Conservation (phyloP, 2,329 filamentous ascomycete genomes). For the Spiromastix sp. region DNA sequence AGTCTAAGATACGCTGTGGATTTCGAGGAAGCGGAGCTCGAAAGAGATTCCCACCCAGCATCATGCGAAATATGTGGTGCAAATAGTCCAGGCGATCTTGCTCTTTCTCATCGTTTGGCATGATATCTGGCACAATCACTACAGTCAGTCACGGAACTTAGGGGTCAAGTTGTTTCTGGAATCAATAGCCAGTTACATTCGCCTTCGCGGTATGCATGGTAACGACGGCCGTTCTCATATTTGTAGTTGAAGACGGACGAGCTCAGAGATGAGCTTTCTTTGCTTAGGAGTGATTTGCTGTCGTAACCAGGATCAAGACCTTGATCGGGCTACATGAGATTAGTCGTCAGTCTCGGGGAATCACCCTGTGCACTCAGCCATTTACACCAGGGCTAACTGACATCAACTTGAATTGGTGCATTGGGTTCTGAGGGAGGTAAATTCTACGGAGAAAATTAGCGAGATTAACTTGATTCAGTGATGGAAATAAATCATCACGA, state of each 20-base stretch:
- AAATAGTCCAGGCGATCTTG: not conserved
- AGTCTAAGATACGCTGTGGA: slow-evolving; percentile 4
- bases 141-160: too few species aligned
- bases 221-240: slow-evolving; percentile 15
- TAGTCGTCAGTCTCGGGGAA: too few species aligned
- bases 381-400: too few species aligned
- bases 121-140: too few species aligned
- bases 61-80: slow-evolving; percentile 4
- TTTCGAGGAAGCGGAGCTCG: slow-evolving; percentile 2
- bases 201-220: slow-evolving; percentile 12
- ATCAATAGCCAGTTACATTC: too few species aligned
- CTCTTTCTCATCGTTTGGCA: slow-evolving; percentile 1
- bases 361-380: too few species aligned
- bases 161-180: too few species aligned
- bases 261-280: slow-evolving; percentile 12
- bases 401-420: not conserved
- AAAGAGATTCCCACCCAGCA: slow-evolving; percentile 1
- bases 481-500: too few species aligned
- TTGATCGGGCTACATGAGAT: not conserved
- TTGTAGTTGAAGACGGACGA: slow-evolving; percentile 22
- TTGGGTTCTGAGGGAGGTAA: not conserved
- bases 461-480: too few species aligned
- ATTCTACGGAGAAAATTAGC: too few species aligned
- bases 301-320: not conserved
- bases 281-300: not conserved